These are phyloP conservation scores for Fraxinus baroniana DNA, from an alignment of 305 asterid genomes.

Conservation along the genomic window DNA sequence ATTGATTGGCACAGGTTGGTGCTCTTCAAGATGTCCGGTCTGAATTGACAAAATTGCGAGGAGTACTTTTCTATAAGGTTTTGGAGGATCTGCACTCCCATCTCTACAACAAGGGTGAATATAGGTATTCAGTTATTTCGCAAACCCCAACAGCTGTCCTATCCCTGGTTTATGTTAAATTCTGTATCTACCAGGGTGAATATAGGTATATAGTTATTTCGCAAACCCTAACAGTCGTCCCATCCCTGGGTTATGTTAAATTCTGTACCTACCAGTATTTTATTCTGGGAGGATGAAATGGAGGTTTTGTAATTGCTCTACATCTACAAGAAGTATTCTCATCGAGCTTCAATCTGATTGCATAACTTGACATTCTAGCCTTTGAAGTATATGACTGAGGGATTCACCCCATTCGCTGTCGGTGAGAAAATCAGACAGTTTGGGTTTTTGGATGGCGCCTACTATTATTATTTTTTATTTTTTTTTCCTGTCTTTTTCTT, in stretches of 20 bases:
- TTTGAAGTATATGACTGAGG: constrained; percentile 14
- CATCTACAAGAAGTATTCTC: constrained; percentile 17
- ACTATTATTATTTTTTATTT: not conserved
- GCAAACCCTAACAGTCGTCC: constrained; percentile 14
- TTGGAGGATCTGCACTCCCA: constrained; percentile 97
- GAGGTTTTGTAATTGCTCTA: constrained; percentile 18
- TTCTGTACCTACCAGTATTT: constrained; percentile 26
- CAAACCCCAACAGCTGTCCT: constrained; percentile 11
- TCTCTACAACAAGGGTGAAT: constrained; percentile 95
- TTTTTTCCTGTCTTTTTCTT: not conserved
- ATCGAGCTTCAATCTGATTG: constrained; percentile 10
- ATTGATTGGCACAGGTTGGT: constrained; percentile 73
- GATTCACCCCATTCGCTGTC: constrained; percentile 12
- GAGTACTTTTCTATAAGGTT: constrained; percentile 86
- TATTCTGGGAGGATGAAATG: constrained; percentile 2
- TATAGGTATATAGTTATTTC: constrained; percentile 10
- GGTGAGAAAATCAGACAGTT: constrained; percentile 11
- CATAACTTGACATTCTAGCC: constrained; percentile 2
- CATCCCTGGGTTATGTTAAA: not conserved
- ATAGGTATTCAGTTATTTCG: constrained; percentile 51
- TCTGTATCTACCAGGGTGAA: constrained; percentile 27
- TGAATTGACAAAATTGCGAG: constrained; percentile 89
- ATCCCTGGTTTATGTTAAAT: not conserved
- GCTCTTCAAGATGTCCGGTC: constrained; percentile 99
- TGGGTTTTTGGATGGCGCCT: constrained; percentile 17